These are phyloP conservation scores for Fagopyrum esculentum DNA, from an alignment of 148 eudicot genomes.

Conservation along the genomic window DNA sequence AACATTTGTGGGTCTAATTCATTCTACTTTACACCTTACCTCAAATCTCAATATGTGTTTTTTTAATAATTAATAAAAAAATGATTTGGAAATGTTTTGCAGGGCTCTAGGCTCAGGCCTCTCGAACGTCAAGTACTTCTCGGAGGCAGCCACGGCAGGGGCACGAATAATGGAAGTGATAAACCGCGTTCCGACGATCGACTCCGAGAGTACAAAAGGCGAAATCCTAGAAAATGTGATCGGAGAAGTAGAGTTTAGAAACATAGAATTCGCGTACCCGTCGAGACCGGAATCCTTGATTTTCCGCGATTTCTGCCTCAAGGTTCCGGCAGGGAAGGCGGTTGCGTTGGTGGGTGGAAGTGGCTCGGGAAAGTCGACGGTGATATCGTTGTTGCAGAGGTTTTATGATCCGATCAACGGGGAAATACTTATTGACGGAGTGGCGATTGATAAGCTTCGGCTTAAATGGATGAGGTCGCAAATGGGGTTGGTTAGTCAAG, in stretches of 20 bases:
- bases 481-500: slow-evolving; percentile 39
- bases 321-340: slow-evolving; percentile 24
- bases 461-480: slow-evolving; percentile 38
- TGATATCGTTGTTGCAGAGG: slow-evolving; percentile 27
- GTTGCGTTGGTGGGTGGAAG: slow-evolving; percentile 38
- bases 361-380: slow-evolving; percentile 39
- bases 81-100: neutral
- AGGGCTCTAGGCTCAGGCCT: slow-evolving; percentile 32
- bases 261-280: slow-evolving; percentile 30
- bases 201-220: slow-evolving; percentile 28
- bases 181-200: slow-evolving; percentile 30
- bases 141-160: slow-evolving; percentile 29
- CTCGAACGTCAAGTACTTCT: slow-evolving; percentile 28
- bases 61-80: too few relatives aligned
- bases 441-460: slow-evolving; percentile 24
- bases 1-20: neutral
- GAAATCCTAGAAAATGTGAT: slow-evolving; percentile 15
- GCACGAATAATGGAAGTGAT: slow-evolving; percentile 28
- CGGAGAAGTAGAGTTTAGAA: slow-evolving; percentile 28
- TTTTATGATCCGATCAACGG: slow-evolving; percentile 35
- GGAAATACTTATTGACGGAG: slow-evolving; percentile 29
- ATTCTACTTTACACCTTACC: neutral
- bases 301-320: slow-evolving; percentile 22
- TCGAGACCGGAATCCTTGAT: slow-evolving; percentile 30
- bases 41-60: too few relatives aligned